Percentiles rank a stretch among this genome's conserved stretches.
Conservation (phyloP, 2,329 filamentous ascomycete genomes). For the Phialophora chinensis region DNA sequence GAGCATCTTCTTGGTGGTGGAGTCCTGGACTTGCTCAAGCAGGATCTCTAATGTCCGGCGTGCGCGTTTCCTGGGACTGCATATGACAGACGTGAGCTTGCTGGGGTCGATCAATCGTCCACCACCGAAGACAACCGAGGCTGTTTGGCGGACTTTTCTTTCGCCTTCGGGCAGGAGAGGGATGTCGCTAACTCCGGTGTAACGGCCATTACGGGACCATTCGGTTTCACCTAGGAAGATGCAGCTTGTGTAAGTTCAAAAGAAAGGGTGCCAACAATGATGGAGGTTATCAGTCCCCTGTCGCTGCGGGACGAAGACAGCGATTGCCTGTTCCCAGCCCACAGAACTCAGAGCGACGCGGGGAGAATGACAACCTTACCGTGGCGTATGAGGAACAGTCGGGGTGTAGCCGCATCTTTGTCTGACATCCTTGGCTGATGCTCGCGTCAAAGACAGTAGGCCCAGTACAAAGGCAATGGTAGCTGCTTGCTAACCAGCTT, state of each 20-base stretch:
- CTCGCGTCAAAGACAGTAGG: neutral
- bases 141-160: conserved; percentile 54
- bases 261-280: neutral
- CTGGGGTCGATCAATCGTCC: conserved; percentile 60
- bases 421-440: conserved; percentile 36
- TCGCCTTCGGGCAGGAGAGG: conserved; percentile 50
- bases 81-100: conserved; percentile 55
- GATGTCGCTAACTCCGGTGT: conserved; percentile 55
- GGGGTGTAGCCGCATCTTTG: conserved; percentile 37
- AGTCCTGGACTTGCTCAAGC: conserved; percentile 21
- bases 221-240: conserved; percentile 49
- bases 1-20: conserved; percentile 31
- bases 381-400: conserved; percentile 38
- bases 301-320: neutral
- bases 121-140: conserved; percentile 55
- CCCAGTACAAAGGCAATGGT: neutral
- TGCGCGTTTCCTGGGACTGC: conserved; percentile 59
- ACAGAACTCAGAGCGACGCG: neutral
- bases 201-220: conserved; percentile 56
- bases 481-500: neutral
- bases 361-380: conserved; percentile 27
- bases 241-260: conserved; percentile 5
- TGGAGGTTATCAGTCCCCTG: neutral
- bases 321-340: neutral
- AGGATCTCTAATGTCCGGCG: conserved; percentile 55